Base-by-base conservation (phyloP, 140 eudicot genomes). In the Oenanthe javanica region DNA sequence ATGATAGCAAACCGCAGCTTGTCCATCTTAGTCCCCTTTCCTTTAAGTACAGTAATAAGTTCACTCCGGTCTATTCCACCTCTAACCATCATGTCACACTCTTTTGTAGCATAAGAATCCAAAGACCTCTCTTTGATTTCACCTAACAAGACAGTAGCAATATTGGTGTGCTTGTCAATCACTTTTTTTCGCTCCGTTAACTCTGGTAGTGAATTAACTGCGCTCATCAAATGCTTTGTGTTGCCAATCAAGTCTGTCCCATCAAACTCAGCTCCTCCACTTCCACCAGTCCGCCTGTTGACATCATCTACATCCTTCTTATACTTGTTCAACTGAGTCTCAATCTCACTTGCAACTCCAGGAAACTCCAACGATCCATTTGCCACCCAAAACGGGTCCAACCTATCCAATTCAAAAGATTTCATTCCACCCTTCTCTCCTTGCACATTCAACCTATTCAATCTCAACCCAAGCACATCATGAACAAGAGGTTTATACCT, bases 271-370 rank as follows among this genome's bases (percentile, higher is more conserved):
- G 96, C 91, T 70, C 96, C 99, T 52, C 84, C 87, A 1, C 75
- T 81, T 25, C 97, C 97, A 48, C 97, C 99, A 1, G 97, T 92
- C 82, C 94, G 84, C 83, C 91, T 81, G 79, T 92, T 95, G 46
- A 95, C 99, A 78, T 95, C 99, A 80, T 90, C 97, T 9, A 95
- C 99, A 59, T 95, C 99, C 66, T 69, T 92, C 85, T 95, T 95
- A 59, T 95, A 95, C 83, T 89, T 95, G 23, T 70, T 88, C 85
- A 95, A 83, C 79, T 95, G 97, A 14, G 89, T 90, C 86, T 92
- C 97, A 51, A 95, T 92, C 85, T 92, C 97, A 52, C 85, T 89
- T 16, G 99, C 97, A 50, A 95, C 97, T 78, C 87, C 97, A 4
- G 99, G 99, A 63, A 95, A 95, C 86, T 95, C 97, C 81, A 95